phyloP scores from a whole-genome alignment of 2,329 filamentous ascomycete species.

The Madurella fahalii region DNA sequence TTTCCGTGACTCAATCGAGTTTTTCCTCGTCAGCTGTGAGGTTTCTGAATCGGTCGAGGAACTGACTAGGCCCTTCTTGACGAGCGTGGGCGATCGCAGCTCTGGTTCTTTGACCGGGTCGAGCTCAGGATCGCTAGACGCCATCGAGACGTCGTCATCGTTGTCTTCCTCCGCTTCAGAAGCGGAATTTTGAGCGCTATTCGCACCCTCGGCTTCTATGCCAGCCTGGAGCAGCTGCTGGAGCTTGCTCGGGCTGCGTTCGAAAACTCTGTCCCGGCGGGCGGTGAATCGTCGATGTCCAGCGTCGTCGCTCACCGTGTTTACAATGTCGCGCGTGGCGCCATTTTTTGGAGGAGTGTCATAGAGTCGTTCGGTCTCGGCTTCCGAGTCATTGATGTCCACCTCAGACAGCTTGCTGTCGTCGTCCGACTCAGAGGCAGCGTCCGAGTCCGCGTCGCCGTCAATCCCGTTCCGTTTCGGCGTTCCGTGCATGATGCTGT shows the following conservation, averaged over 20 bases:
- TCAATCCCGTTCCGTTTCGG: constrained; percentile 21
- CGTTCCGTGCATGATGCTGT: constrained; percentile 12
- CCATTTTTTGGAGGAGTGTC: constrained; percentile 67
- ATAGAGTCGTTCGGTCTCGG: constrained; percentile 89
- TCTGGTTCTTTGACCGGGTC: constrained; percentile 28
- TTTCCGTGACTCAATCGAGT: constrained; percentile 43
- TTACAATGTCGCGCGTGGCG: constrained; percentile 30
- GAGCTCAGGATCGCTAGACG: constrained; percentile 36
- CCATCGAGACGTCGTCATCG: constrained; percentile 37
- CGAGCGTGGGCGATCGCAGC: constrained; percentile 20
- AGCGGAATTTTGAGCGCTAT: constrained; percentile 35
- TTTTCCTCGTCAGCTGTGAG: constrained; percentile 22
- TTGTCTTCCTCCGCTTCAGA: constrained; percentile 35
- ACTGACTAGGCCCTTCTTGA: constrained; percentile 18
- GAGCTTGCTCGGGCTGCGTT: constrained; percentile 74
- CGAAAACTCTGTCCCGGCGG: constrained; percentile 45
- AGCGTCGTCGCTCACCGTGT: constrained; percentile 58
- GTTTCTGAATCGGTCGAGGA: constrained; percentile 34
- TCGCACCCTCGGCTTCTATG: constrained; percentile 32
- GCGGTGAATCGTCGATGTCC: constrained; percentile 54
- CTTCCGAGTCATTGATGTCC: constrained; percentile 67
- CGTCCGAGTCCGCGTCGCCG: constrained; percentile 24
- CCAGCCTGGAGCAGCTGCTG: constrained; percentile 44
- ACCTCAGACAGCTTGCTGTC: constrained; percentile 51
- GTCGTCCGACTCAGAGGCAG: constrained; percentile 29